Conservation (phyloP, 2,329 filamentous ascomycete species). For the Dactylellina drechsleri region DNA sequence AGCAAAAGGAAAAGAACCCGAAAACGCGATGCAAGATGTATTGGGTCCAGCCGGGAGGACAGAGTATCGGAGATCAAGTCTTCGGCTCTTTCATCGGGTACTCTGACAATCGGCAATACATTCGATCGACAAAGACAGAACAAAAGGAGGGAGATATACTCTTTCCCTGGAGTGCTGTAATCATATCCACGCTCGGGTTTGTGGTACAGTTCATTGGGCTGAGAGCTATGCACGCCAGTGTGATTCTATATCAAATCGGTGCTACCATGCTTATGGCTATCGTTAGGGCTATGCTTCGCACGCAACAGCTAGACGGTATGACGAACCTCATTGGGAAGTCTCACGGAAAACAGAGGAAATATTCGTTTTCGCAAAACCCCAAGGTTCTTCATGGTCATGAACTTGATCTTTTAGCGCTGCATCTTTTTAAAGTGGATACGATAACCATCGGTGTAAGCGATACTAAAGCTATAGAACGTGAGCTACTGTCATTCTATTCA, state of each 20-base stretch:
- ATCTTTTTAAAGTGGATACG: constrained; percentile 34
- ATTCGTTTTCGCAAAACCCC: constrained; percentile 23
- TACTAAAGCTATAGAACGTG: constrained; percentile 9
- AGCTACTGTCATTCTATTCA: neutral
- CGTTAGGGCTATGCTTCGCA: constrained; percentile 54
- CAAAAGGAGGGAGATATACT: neutral
- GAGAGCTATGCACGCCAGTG: constrained; percentile 53
- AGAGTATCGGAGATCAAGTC: constrained; percentile 33
- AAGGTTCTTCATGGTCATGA: constrained; percentile 39
- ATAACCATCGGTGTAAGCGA: constrained; percentile 10
- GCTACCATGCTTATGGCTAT: constrained; percentile 53
- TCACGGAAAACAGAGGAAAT: constrained; percentile 4
- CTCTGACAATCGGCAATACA: constrained; percentile 29
- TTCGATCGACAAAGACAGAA: constrained; percentile 33
- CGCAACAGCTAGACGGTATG: constrained; percentile 30
- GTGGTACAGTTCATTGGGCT: constrained; percentile 56
- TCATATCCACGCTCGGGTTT: constrained; percentile 48
- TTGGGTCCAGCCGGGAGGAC: constrained; percentile 36
- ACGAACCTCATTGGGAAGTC: constrained; percentile 18
- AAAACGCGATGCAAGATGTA: constrained; percentile 36
- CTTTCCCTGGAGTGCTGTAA: constrained; percentile 27
- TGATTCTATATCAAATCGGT: constrained; percentile 53
- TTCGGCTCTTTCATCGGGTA: constrained; percentile 50
- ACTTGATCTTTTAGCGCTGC: constrained; percentile 35
- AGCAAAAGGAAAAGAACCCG: constrained; percentile 10